phyloP scores from a whole-genome alignment of 2,329 filamentous ascomycete species.

The Scedosporium dehoogii region DNA sequence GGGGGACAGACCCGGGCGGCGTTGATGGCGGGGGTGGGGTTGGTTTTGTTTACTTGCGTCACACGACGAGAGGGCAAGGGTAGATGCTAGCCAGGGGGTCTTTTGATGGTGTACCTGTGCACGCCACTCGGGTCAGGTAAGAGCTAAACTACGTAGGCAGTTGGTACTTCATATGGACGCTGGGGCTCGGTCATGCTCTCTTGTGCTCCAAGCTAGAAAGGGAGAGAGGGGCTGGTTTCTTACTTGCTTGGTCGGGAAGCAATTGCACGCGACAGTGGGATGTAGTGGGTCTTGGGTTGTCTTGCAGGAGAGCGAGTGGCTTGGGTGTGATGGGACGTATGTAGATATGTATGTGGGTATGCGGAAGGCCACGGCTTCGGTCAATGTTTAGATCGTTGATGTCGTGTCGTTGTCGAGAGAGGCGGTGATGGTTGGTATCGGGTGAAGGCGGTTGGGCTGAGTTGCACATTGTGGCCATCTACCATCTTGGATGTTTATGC shows the following conservation, averaged over 20 bases:
- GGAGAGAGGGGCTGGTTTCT: neutral
- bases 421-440: neutral
- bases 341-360: neutral
- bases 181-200: too few species aligned
- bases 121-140: too few species aligned
- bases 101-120: too few species aligned
- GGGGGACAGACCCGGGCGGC: too few species aligned
- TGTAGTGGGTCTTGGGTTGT: neutral
- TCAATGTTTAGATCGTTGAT: neutral
- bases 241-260: neutral
- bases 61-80: too few species aligned
- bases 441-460: neutral
- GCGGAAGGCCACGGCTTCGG: neutral
- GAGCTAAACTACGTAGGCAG: too few species aligned
- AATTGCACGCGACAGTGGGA: neutral
- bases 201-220: neutral
- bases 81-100: too few species aligned
- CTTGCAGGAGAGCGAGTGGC: neutral
- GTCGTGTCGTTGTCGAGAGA: neutral
- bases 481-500: neutral
- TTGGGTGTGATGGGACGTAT: neutral
- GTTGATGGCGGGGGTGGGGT: too few species aligned
- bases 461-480: neutral
- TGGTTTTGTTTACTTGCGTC: too few species aligned
- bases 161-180: too few species aligned